Percentiles rank a stretch among this genome's conserved stretches.
These are phyloP conservation scores for Cerrena zonata DNA, from an alignment of 1,284 basidiomycete species.

Conservation along the genomic window DNA sequence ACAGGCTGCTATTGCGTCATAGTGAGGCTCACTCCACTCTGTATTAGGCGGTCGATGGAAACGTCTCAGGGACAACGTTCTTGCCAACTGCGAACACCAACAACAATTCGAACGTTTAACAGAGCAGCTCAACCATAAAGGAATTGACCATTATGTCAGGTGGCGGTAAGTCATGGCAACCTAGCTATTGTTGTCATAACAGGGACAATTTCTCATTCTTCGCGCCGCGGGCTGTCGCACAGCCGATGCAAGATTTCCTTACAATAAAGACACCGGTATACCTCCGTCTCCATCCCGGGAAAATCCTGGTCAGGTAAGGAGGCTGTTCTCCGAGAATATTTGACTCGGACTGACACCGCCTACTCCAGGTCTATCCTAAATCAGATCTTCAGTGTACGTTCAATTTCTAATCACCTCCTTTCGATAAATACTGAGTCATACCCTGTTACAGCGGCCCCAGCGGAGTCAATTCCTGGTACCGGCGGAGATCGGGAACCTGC, in stretches of 20 bases:
- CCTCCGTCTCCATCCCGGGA: constrained; percentile 26
- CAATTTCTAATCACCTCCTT: not conserved
- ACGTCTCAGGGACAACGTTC: not conserved
- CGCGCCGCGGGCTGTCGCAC: not conserved
- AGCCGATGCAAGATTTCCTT: constrained; percentile 27
- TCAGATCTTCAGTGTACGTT: constrained; percentile 23
- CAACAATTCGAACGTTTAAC: not conserved
- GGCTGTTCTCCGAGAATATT: not conserved
- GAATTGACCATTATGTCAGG: not conserved
- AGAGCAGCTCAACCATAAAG: not conserved
- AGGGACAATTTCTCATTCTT: not conserved
- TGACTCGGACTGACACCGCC: not conserved
- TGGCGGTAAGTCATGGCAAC: constrained; percentile 16
- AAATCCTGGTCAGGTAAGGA: constrained; percentile 26
- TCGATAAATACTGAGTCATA: not conserved
- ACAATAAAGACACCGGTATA: constrained; percentile 15
- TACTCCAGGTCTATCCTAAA: constrained; percentile 24
- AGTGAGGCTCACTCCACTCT: not conserved
- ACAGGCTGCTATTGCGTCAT: not conserved
- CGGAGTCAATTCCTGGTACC: constrained; percentile 23
- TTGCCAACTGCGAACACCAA: not conserved
- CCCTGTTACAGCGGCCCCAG: constrained; percentile 18
- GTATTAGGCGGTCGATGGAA: not conserved
- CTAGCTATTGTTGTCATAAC: not conserved
- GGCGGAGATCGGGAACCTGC: constrained; percentile 17